Conservation (phyloP, 1,284 basidiomycete species). For the Filobasidium uniguttulatum region DNA sequence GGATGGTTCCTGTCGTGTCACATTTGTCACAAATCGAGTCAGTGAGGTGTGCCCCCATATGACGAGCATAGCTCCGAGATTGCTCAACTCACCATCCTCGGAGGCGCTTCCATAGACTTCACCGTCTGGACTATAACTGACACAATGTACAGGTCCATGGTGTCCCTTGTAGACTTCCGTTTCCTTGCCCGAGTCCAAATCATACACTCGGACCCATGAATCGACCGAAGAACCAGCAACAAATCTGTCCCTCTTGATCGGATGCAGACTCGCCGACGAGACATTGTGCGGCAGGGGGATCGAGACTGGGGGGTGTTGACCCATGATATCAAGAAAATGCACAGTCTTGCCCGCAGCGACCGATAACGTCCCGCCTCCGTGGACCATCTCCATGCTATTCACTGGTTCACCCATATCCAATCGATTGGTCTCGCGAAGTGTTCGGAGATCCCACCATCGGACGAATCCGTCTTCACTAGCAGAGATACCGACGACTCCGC, state of each 20-base stretch:
- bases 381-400: constrained; percentile 83
- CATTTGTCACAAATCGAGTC: neutral
- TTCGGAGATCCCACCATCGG: constrained; percentile 96
- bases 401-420: constrained; percentile 67
- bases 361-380: constrained; percentile 69
- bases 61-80: constrained; percentile 6
- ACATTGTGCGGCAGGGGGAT: constrained; percentile 59
- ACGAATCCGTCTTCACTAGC: constrained; percentile 84
- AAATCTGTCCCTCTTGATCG: constrained; percentile 73
- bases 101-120: constrained; percentile 94
- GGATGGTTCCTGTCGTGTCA: constrained; percentile 56
- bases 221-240: constrained; percentile 81
- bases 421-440: constrained; percentile 54
- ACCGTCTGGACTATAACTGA: constrained; percentile 92
- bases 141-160: constrained; percentile 90
- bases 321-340: constrained; percentile 50
- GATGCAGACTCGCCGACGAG: constrained; percentile 85
- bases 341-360: constrained; percentile 86
- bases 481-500: constrained; percentile 62
- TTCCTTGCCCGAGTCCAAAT: constrained; percentile 70
- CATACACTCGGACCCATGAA: constrained; percentile 93
- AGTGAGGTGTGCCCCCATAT: neutral
- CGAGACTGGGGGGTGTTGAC: constrained; percentile 41
- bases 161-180: constrained; percentile 89
- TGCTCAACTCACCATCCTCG: constrained; percentile 40